A percentile compares a stretch with the other conserved stretches of the same genome.
phyloP scores from a whole-genome alignment of 192 early-diverging fungal genomes.

The Mortierella hygrophila region DNA sequence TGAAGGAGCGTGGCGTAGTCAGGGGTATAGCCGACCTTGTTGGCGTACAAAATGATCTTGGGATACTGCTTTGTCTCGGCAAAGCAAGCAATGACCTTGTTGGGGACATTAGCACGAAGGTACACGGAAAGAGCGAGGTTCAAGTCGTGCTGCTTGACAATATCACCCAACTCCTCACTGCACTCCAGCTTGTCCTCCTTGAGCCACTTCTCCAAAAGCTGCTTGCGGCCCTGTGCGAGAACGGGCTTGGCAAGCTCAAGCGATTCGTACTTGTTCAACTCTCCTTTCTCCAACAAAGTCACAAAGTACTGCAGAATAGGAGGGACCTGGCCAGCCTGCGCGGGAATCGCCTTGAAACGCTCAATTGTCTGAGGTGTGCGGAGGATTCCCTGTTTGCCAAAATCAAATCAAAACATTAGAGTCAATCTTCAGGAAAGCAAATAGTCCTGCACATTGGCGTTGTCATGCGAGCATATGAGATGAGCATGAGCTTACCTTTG shows the following conservation, averaged over 20 bases:
- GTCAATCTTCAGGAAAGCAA: neutral
- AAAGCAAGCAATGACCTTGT: constrained; percentile 96
- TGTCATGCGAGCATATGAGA: neutral
- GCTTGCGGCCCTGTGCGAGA: constrained; percentile 89
- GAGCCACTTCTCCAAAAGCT: constrained; percentile 97
- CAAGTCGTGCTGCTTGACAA: constrained; percentile 91
- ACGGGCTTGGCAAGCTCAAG: constrained; percentile 94
- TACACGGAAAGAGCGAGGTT: constrained; percentile 96
- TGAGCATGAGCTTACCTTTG: constrained; percentile 66
- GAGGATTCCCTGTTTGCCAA: constrained; percentile 80
- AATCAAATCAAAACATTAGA: neutral
- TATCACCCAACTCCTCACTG: constrained; percentile 98
- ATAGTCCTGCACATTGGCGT: neutral
- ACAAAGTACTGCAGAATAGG: constrained; percentile 99
- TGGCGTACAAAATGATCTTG: constrained; percentile 96
- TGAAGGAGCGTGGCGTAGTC: constrained; percentile 93
- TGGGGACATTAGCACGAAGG: constrained; percentile 91
- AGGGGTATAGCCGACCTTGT: constrained; percentile 93
- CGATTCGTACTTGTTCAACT: constrained; percentile 95
- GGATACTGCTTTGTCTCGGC: constrained; percentile 95
- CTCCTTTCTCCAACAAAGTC: constrained; percentile 92
- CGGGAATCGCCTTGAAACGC: constrained; percentile 88
- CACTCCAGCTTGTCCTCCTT: constrained; percentile 99
- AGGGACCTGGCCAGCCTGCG: constrained; percentile 81
- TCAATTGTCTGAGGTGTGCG: constrained; percentile 96